phyloP scores from a whole-genome alignment of 2,329 filamentous ascomycete genomes.

The Whalleya microplaca region DNA sequence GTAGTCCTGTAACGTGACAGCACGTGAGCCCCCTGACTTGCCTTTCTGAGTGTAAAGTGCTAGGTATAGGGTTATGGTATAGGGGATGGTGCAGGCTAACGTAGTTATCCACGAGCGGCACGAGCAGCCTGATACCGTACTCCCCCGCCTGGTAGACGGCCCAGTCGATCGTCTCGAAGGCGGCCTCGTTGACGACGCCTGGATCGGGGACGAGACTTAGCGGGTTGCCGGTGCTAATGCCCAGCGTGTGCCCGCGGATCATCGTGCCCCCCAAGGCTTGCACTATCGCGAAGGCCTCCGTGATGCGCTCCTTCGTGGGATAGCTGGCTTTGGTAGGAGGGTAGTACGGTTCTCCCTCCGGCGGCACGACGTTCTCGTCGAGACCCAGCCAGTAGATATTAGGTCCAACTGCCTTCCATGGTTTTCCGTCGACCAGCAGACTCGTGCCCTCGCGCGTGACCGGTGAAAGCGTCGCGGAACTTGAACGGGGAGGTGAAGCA shows the following conservation, averaged over 20 bases:
- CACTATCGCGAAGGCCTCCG: slow-evolving; percentile 50
- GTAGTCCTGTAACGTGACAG: slow-evolving; percentile 43
- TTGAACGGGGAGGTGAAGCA: slow-evolving; percentile 11
- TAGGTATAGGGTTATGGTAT: background rate
- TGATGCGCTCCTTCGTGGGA: slow-evolving; percentile 49
- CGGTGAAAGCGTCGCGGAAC: slow-evolving; percentile 25
- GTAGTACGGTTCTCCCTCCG: slow-evolving; percentile 49
- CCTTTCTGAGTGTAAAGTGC: background rate
- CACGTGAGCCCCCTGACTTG: too few relatives aligned
- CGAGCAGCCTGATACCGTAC: slow-evolving; percentile 48
- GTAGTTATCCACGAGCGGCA: slow-evolving; percentile 52
- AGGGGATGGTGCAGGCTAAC: slow-evolving; percentile 27
- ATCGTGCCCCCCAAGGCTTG: slow-evolving; percentile 49
- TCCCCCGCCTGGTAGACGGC: slow-evolving; percentile 49
- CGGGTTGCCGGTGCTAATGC: slow-evolving; percentile 52
- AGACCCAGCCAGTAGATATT: slow-evolving; percentile 56
- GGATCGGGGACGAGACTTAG: slow-evolving; percentile 47
- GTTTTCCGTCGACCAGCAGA: slow-evolving; percentile 42
- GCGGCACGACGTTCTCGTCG: slow-evolving; percentile 53
- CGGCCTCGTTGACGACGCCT: slow-evolving; percentile 46
- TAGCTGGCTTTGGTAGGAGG: slow-evolving; percentile 48
- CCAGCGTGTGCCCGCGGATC: slow-evolving; percentile 50
- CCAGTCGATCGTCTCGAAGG: slow-evolving; percentile 53
- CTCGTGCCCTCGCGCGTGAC: slow-evolving; percentile 42
- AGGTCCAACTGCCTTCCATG: slow-evolving; percentile 50